Evolutionary conservation across 2,329 filamentous ascomycete species (phyloP).

Genomic region (Metarhizium anisopliae): DNA sequence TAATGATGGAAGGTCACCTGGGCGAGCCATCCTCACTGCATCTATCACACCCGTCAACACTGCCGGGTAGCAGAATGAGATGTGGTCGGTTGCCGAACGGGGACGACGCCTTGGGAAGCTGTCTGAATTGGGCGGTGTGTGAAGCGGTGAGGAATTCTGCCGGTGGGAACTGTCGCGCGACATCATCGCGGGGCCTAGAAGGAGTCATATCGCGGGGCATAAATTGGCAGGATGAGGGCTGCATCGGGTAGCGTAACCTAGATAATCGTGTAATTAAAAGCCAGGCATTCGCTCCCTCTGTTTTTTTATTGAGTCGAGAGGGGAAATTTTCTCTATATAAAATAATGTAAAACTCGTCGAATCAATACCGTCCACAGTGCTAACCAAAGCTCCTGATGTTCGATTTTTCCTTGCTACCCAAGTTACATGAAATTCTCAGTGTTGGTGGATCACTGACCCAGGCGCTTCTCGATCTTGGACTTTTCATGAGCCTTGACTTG

Average conservation of each 20-base stretch:
- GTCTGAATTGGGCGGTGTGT: slow-evolving; percentile 3
- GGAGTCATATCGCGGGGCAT: slow-evolving; percentile 3
- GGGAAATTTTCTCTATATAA: no score
- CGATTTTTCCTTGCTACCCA: not conserved
- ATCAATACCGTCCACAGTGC: no score
- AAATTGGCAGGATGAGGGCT: not conserved
- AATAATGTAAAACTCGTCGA: no score
- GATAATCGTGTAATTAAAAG: not conserved
- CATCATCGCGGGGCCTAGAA: slow-evolving; percentile 8
- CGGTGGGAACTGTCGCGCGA: not conserved
- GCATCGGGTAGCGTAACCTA: not conserved
- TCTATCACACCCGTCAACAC: not conserved
- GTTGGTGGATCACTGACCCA: slow-evolving; percentile 30
- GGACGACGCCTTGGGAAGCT: not conserved
- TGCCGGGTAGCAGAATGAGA: not conserved
- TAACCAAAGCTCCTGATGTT: no score
- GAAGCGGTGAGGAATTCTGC: slow-evolving; percentile 15
- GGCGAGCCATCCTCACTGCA: slow-evolving; percentile 11
- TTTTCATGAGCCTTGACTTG: slow-evolving; percentile 58
- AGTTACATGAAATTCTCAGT: not conserved
- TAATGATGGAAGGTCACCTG: slow-evolving; percentile 44
- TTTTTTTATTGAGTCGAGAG: not conserved
- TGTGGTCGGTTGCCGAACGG: not conserved
- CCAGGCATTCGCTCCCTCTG: not conserved
- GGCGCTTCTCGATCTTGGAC: slow-evolving; percentile 63